These are phyloP conservation scores for Casuarina glauca DNA, from an alignment of 306 rosid genomes.

Conservation along the genomic window DNA sequence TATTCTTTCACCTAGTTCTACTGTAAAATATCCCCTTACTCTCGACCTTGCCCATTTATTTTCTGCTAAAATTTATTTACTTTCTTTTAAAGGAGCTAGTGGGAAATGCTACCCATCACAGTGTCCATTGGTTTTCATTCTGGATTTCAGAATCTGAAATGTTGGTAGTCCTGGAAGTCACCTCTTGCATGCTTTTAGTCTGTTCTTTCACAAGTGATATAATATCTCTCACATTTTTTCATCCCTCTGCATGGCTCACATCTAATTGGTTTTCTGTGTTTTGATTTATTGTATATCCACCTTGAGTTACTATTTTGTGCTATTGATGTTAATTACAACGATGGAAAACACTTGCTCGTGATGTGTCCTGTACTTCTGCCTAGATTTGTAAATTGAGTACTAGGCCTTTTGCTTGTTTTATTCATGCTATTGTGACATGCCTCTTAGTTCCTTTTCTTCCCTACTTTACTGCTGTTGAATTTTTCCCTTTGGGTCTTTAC, in stretches of 20 bases:
- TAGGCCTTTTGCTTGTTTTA: background rate
- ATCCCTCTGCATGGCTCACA: background rate
- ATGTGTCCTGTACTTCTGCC: background rate
- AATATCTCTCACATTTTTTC: background rate
- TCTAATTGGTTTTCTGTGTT: background rate
- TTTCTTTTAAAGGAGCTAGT: background rate
- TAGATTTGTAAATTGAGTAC: background rate
- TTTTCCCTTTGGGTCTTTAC: background rate
- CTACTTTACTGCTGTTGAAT: slow-evolving; percentile 17
- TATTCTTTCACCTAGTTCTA: background rate
- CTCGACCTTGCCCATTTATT: background rate
- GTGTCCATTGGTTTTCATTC: background rate
- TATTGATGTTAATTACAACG: background rate
- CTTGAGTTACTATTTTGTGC: background rate
- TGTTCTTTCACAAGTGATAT: background rate
- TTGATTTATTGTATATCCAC: background rate
- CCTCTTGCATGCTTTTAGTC: background rate
- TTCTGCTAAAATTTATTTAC: background rate
- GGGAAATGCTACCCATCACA: background rate
- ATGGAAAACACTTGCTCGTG: background rate
- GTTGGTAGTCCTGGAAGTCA: background rate
- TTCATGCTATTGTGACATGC: background rate
- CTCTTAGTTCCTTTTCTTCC: background rate
- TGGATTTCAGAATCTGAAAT: background rate
- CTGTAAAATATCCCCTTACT: background rate